A percentile compares a stretch with the other conserved stretches of the same genome.
These are phyloP conservation scores for Panaeolus cyanescens DNA, from an alignment of 768 basidiomycete genomes.

Conservation along the genomic window DNA sequence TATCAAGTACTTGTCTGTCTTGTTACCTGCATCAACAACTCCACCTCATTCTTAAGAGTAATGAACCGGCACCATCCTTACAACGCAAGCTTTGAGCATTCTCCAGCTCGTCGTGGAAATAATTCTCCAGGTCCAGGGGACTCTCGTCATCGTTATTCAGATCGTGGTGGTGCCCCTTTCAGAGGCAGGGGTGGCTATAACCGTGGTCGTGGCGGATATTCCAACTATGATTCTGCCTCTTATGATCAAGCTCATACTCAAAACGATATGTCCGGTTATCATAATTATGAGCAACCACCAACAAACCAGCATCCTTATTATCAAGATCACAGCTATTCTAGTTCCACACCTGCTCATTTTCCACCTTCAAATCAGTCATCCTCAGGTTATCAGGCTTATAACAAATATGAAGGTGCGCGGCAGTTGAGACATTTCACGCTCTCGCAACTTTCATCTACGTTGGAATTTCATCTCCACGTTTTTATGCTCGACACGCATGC, in stretches of 20 bases:
- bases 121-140: conserved; percentile 67
- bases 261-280: conserved; percentile 66
- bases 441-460: conserved; percentile 1
- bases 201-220: conserved; percentile 58
- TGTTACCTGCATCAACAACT: conserved; percentile 13
- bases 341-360: conserved; percentile 53
- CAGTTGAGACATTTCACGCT: conserved; percentile 59
- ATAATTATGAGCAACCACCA: conserved; percentile 61
- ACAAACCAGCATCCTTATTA: conserved; percentile 64
- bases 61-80: conserved; percentile 96
- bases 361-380: conserved; percentile 40
- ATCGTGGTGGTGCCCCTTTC: conserved; percentile 55
- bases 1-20: conserved; percentile 8
- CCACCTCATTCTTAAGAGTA: conserved; percentile 41
- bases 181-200: conserved; percentile 46
- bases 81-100: conserved; percentile 62
- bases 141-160: conserved; percentile 66
- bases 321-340: conserved; percentile 63
- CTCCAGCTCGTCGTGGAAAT: conserved; percentile 62
- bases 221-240: conserved; percentile 53
- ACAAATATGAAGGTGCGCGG: conserved; percentile 86
- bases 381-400: conserved; percentile 61
- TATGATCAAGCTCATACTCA: conserved; percentile 72
- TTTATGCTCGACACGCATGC: not conserved
- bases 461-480: conserved; percentile 2